A percentile compares a stretch with the other conserved stretches of the same genome.
phyloP scores from a whole-genome alignment of 495 filamentous ascomycete genomes.

The Pyrenopolyporus hunteri region DNA sequence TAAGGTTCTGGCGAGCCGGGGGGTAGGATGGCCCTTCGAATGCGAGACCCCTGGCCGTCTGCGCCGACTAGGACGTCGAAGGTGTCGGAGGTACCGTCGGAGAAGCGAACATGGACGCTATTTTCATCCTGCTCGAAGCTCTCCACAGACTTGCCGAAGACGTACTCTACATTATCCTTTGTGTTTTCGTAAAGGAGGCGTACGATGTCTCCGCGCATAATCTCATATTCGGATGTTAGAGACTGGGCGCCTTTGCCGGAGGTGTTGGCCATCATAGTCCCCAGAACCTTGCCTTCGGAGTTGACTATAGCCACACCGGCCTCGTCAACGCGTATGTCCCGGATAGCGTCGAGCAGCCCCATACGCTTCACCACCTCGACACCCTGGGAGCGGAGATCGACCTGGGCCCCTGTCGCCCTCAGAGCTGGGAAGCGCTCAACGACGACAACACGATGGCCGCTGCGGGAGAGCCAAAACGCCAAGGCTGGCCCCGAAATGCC shows the following conservation, averaged over 20 bases:
- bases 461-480: constrained; percentile 59
- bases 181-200: constrained; percentile 54
- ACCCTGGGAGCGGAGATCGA: constrained; percentile 60
- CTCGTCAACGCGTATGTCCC: constrained; percentile 46
- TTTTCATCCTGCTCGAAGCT: constrained; percentile 31
- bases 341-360: constrained; percentile 55
- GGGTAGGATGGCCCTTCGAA: constrained; percentile 45
- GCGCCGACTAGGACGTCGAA: constrained; percentile 57
- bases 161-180: constrained; percentile 50
- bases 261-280: constrained; percentile 48
- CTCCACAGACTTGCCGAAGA: constrained; percentile 49
- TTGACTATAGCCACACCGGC: constrained; percentile 55
- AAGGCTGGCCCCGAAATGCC: constrained; percentile 53
- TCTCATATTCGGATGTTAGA: constrained; percentile 61
- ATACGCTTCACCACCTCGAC: constrained; percentile 58
- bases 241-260: constrained; percentile 51
- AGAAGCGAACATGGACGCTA: constrained; percentile 30
- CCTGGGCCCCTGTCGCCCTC: constrained; percentile 55
- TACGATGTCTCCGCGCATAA: constrained; percentile 60
- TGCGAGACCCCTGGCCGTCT: constrained; percentile 53
- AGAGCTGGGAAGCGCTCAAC: constrained; percentile 57
- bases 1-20: constrained; percentile 34
- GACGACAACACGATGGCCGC: constrained; percentile 56
- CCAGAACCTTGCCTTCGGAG: constrained; percentile 44
- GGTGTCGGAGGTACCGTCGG: constrained; percentile 37